Evolutionary conservation across 2,329 filamentous ascomycete genomes (phyloP), one percentile per base, ranked within the genome.

Genomic region (Monosporascus sp.): DNA sequence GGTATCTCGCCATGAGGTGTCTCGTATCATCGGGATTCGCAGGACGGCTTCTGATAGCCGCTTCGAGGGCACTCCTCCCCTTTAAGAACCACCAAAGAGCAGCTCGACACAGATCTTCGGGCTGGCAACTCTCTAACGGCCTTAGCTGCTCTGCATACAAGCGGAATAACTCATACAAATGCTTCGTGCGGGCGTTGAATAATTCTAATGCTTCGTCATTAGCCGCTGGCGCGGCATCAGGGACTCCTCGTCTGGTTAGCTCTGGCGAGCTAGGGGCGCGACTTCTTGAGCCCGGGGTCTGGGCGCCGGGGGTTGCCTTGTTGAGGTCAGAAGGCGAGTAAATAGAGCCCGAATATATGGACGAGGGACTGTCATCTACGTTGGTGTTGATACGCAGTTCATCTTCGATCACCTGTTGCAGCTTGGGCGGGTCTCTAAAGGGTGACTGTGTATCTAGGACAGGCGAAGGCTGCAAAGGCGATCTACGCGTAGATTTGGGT

Each of bases 41-140:
- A 31, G 85, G 79, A 6, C 82, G 79, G 50, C 83, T 84, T 55
- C 89, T 80, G 47, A 95, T 84, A 39, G 86, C 77, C 14, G 73
- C 70, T 67, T 96, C 92, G 49, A 96, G 76, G 9, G 85, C 84
- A 63, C 85, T 82, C 56, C 91, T 85, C 20, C 91, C 92, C 60
- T 83, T 87, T 46, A 96, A 67, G 64, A 96, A 95, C 92, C 92
- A 97, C 92, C 92, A 97, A 1, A 89, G 75, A 3, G 84, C 85
- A 24, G 85, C 86, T 53, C 89, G 81, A 9, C 87, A 77, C 74
- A 92, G 87, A 55, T 90, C 83, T 47, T 79, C 76, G 0, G 87
- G 77, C 0, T 83, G 75, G 49, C 82, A 86, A 31, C 80, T 77
- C 52, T 82, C 77, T 5, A 91, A 67, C 0, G 89, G 84, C 57